Base-by-base conservation (phyloP, 495 filamentous ascomycete species). In the Penicillium cinerascens region DNA sequence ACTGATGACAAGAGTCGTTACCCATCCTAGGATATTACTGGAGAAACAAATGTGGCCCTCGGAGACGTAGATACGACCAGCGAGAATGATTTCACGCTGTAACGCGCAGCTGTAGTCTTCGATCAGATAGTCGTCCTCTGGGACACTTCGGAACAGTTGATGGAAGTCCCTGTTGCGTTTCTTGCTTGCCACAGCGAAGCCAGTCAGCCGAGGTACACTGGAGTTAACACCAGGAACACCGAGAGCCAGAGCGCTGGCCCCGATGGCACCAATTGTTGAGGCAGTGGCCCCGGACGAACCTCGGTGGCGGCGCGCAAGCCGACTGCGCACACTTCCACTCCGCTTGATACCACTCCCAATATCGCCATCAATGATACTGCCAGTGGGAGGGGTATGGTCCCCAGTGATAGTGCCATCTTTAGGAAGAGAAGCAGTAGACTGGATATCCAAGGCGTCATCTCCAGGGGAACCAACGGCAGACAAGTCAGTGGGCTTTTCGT, bases 11-110 rank as follows among this genome's bases (percentile, higher is more conserved):
- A 97, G 73, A 4, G 91, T 97, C 1, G 95, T 99, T 1, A 95
- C 84, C 93, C 93, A 99, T 33, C 93, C 93, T 33, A 99, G 79
- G 45, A 99, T 99, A 64, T 99, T 99, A 69, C 93, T 97, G 53
- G 91, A 95, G 71, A 99, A 99, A 73, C 93, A 99, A 33, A 99
- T 85, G 58, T 99, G 92, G 4, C 92, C 91, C 70, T 99, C 93
- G 0, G 92, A 97, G 25, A 99, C 87, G 61, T 99, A 99, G 13
- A 99, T 80, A 36, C 93, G 82, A 2, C 93, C 93, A 56, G 96
- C 92, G 10, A 95, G 81, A 40, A 99, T 85, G 51, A 99, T 99
- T 64, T 99, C 93, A 46, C 89, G 83, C 66, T 99, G 93, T 16
- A 99, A 68, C 15, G 93, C 93, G 63, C 92, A 96, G 63, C 95